Evolutionary conservation across 176 grass and related monocot species (phyloP).

Genomic region (Bothriochloa decipiens): DNA sequence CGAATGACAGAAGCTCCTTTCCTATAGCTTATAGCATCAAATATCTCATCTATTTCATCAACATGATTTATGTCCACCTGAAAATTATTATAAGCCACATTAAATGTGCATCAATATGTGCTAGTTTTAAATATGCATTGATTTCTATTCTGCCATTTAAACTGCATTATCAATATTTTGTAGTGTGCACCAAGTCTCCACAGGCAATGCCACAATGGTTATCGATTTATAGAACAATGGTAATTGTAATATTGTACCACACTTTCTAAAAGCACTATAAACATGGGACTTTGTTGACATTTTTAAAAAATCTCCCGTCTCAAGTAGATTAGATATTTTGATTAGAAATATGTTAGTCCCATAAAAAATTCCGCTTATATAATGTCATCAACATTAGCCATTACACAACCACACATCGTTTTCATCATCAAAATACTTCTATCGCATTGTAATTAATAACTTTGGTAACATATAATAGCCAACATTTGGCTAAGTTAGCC

Average conservation of each 20-base stretch:
- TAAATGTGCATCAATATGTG: neutral
- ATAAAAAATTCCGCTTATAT: conserved; percentile 13
- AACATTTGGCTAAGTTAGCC: conserved; percentile 3
- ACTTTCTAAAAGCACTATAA: conserved; percentile 22
- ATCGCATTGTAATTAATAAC: neutral
- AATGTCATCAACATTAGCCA: neutral
- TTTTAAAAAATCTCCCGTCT: neutral
- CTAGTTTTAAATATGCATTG: conserved; percentile 14
- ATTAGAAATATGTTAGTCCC: conserved; percentile 3
- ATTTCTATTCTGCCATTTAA: neutral
- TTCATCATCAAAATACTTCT: conserved; percentile 2
- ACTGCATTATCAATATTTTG: neutral
- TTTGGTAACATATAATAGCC: conserved; percentile 1
- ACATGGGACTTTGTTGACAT: neutral
- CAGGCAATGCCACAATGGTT: neutral
- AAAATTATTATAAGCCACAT: conserved; percentile 42
- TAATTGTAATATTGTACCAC: neutral
- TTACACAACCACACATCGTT: neutral
- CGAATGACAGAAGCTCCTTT: conserved; percentile 95
- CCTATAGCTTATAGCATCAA: conserved; percentile 99
- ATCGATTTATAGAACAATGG: neutral
- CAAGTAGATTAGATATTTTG: neutral
- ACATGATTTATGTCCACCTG: conserved; percentile 98
- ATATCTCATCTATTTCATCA: conserved; percentile 97
- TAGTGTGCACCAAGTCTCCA: neutral